Evolutionary conservation across 2,329 filamentous ascomycete genomes (phyloP), one percentile per base, ranked within the genome.

Genomic region (Alternaria hordeiaustralica): DNA sequence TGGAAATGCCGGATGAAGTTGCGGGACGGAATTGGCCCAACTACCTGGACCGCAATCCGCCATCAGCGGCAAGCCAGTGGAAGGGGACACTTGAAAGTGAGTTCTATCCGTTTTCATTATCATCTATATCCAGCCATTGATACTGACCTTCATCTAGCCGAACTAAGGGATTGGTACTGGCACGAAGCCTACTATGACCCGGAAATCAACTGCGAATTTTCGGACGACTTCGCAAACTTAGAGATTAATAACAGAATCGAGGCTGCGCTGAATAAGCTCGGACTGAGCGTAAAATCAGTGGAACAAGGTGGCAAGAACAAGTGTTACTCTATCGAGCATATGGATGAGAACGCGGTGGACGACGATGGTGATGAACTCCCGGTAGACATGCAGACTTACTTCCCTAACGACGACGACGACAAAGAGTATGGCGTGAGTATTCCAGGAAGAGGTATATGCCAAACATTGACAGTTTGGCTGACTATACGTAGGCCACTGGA

Each of bases 141-240:
- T 25, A 50, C 25, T 30, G n/a, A 20, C 23, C 2, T 50, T 2
- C 12, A 12, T 7, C 15, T 2, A 50, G 47, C n/a, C 12, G 60
- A 66, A 3, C 45, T 70, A 13, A 30, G 11, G 5, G 66, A 45
- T 2, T 70, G 66, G 68, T 55, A 51, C 21, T 70, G 68, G 68
- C 18, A 44, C 12, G 50, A 68, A 49, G 26, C 43, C 20, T 11
- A 25, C 20, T 49, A 49, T 30, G 36, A 54, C 18, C 33, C 51
- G 6, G 46, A 51, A 11, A 18, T 36, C 6, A 21, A 55, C 21
- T 49, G 63, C 55, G 30, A 63, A 51, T 50, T 59, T 21, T 41
- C 23, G 6, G 55, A 55, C 43, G 41, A 20, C 12, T 59, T 44
- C 43, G 8, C 33, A 7, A 15, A n/a, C 25, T 4, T 9, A 5